Base-by-base conservation (phyloP, 139 green algal genomes). In the Yamagishiella unicocca region DNA sequence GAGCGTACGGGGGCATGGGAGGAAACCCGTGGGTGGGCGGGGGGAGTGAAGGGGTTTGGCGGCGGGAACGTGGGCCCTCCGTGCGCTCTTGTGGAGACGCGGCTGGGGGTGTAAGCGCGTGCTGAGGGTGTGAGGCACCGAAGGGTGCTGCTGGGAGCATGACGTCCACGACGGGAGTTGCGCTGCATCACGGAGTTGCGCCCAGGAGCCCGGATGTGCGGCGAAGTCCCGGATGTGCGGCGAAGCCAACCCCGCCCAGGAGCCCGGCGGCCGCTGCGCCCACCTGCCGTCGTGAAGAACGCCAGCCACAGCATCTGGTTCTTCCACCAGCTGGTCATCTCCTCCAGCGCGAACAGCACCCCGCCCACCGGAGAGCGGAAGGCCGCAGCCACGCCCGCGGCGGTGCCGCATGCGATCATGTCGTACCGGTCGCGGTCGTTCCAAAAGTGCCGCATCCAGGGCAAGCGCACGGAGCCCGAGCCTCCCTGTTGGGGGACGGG, bases 281-380 rank as follows among this genome's bases (percentile, higher is more conserved):
- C 40, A 95, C 92, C 90, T 88, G 92, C 96, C 35, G 93, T 97
- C 14, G 95, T 96, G 93, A 97, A 97, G 87, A 98, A 98, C 0
- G 91, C 90, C 25, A 93, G 85, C 96, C 95, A 98, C 61, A 96
- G 90, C 67, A 97, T 89, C 81, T 92, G 73, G 75, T 96, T 92
- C n/a, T 92, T 88, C 92, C 94, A 96, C 88, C 90, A 94, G 37
- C 87, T 94, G 4, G 94, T 95, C 82, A 94, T 93, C 90, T 98
- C 96, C 86, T 98, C 96, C 45, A 98, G 90, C 17, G 95, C 96
- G 92, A 98, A 98, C 64, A 98, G 90, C 67, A 98, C 95, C 24
- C 96, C 96, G 38, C 96, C 96, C 45, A 98, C 93, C 17, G 96
- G 96, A 0, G 95, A 90, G 40, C 94, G 88, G 87, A 98, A 98